Conservation (phyloP, 164 flowering plant genomes). For the Vitis vinifera region DNA sequence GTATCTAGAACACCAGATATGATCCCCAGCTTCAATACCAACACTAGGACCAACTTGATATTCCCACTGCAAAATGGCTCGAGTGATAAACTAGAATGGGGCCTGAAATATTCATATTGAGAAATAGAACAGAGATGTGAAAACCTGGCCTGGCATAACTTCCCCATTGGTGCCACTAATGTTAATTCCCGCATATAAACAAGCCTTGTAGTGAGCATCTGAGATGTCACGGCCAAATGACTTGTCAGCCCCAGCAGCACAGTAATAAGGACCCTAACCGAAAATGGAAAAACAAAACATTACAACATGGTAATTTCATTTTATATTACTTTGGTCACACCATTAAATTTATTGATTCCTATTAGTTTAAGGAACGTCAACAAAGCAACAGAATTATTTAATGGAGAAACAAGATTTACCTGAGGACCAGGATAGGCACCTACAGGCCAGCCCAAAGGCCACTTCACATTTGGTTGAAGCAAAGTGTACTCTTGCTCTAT, state of each 20-base stretch:
- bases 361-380: background rate
- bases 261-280: constrained; percentile 90
- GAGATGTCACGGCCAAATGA: constrained; percentile 96
- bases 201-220: constrained; percentile 99
- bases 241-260: constrained; percentile 94
- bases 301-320: background rate
- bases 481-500: constrained; percentile 98
- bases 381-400: background rate
- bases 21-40: constrained; percentile 96
- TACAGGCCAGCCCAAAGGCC: constrained; percentile 99
- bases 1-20: constrained; percentile 90
- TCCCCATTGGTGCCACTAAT: constrained; percentile 98
- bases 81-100: background rate
- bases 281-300: constrained; percentile 11
- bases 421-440: constrained; percentile 99
- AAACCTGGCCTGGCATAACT: constrained; percentile 99
- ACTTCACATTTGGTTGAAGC: constrained; percentile 79
- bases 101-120: background rate
- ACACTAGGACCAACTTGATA: constrained; percentile 99
- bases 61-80: constrained; percentile 71
- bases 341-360: background rate
- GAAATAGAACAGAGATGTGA: constrained; percentile 15
- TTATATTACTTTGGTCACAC: background rate
- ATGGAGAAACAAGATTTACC: constrained; percentile 31
- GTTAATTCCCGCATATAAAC: constrained; percentile 95